Evolutionary conservation across 1,284 basidiomycete species (phyloP).

Genomic region (Erythrobasidium hasegawianum): DNA sequence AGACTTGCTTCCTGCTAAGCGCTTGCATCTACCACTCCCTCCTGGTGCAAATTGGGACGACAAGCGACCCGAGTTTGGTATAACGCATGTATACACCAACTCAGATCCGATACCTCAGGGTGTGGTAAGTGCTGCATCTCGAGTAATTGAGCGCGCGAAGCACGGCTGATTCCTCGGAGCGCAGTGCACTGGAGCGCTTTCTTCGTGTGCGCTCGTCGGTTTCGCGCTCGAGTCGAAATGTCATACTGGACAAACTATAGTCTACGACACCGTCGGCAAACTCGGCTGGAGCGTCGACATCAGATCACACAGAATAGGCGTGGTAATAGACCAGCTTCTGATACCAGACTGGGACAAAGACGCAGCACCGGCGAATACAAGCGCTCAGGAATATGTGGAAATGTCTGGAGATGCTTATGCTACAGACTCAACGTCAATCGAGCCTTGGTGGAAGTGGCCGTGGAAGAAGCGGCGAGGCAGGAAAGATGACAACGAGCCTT

Average conservation of each 20-base stretch:
- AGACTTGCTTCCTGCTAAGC: conserved; percentile 74
- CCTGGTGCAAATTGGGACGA: conserved; percentile 46
- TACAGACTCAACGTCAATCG: too few species aligned
- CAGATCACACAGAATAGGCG: conserved; percentile 70
- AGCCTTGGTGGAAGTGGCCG: conserved; percentile 26
- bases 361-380: not conserved
- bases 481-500: conserved; percentile 36
- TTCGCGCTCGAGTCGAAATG: conserved; percentile 54
- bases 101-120: conserved; percentile 52
- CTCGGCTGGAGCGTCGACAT: conserved; percentile 76
- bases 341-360: conserved; percentile 66
- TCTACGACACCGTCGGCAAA: conserved; percentile 82
- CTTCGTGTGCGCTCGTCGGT: conserved; percentile 45
- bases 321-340: conserved; percentile 69
- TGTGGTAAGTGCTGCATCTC: conserved; percentile 33
- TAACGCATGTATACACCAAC: conserved; percentile 59
- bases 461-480: not conserved
- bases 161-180: too few species aligned
- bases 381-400: too few species aligned
- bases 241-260: conserved; percentile 75
- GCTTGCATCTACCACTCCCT: conserved; percentile 80
- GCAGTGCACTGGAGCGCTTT: conserved; percentile 50
- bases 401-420: too few species aligned
- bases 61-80: conserved; percentile 38
- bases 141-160: too few species aligned